These are phyloP conservation scores for Wickerhamiella dianesei DNA, from an alignment of 805 yeast genomes.

Conservation along the genomic window DNA sequence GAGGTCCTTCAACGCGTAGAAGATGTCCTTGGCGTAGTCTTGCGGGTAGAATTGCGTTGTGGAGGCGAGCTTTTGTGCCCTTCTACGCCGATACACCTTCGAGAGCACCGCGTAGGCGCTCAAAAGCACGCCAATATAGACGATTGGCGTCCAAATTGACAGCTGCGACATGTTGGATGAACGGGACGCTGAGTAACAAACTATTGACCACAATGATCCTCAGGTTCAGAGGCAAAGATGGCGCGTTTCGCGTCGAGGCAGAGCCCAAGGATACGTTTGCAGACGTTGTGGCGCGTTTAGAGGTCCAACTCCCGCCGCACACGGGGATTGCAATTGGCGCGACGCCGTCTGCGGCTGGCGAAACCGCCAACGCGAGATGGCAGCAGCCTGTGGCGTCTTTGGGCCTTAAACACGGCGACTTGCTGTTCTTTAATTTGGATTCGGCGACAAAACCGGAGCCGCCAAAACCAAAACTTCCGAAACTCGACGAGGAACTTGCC, in stretches of 20 bases:
- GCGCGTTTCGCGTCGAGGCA: slow-evolving; percentile 56
- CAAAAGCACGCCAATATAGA: slow-evolving; percentile 58
- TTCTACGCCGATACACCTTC: slow-evolving; percentile 47
- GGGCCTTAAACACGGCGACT: slow-evolving; percentile 41
- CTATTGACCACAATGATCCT: slow-evolving; percentile 43
- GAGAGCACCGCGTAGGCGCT: slow-evolving; percentile 58
- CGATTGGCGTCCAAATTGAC: slow-evolving; percentile 25
- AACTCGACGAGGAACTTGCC: slow-evolving; percentile 47
- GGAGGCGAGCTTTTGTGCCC: slow-evolving; percentile 37
- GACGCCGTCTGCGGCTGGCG: slow-evolving; percentile 34
- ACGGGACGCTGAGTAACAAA: neutral
- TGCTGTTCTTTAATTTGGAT: slow-evolving; percentile 33
- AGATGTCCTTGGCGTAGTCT: slow-evolving; percentile 52
- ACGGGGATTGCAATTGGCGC: slow-evolving; percentile 30
- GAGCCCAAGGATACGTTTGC: slow-evolving; percentile 34
- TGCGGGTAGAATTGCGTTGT: slow-evolving; percentile 59
- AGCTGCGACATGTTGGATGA: neutral
- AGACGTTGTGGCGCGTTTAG: slow-evolving; percentile 27
- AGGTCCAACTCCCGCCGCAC: slow-evolving; percentile 26
- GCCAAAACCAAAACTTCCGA: neutral
- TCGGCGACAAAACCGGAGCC: neutral
- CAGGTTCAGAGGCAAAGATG: slow-evolving; percentile 74
- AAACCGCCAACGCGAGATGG: slow-evolving; percentile 25
- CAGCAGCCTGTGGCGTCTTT: slow-evolving; percentile 26
- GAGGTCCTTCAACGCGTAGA: slow-evolving; percentile 36